These are phyloP conservation scores for Metschnikowia noctiluminum DNA, from an alignment of 805 yeast genomes.

Conservation along the genomic window DNA sequence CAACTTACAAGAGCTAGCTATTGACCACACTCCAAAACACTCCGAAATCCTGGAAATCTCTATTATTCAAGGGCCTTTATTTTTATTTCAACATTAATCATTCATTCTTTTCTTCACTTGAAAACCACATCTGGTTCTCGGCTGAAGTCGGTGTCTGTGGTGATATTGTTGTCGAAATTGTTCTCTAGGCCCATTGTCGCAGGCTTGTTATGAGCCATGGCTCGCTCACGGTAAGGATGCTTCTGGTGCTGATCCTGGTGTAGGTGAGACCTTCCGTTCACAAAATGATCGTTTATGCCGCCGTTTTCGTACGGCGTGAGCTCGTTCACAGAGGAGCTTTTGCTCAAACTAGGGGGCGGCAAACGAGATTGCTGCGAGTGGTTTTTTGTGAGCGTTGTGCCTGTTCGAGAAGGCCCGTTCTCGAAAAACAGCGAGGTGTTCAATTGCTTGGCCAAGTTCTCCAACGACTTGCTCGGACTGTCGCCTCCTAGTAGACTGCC, in stretches of 20 bases:
- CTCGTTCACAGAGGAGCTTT: slow-evolving; percentile 29
- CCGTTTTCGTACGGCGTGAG: slow-evolving; percentile 18
- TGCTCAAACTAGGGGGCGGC: neutral
- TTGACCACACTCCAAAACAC: too few species aligned
- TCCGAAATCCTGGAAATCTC: too few species aligned
- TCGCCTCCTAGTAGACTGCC: slow-evolving; percentile 8
- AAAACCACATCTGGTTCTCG: slow-evolving; percentile 19
- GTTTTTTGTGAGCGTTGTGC: slow-evolving; percentile 17
- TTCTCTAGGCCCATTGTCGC: slow-evolving; percentile 17
- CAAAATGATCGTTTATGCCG: slow-evolving; percentile 34
- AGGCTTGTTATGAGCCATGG: neutral
- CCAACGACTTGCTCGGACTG: slow-evolving; percentile 22
- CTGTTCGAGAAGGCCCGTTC: slow-evolving; percentile 35
- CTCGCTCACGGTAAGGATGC: slow-evolving; percentile 10
- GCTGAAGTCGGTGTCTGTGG: slow-evolving; percentile 13
- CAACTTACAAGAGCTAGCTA: too few species aligned
- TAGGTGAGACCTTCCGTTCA: slow-evolving; percentile 16
- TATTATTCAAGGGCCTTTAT: too few species aligned
- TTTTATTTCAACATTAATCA: neutral
- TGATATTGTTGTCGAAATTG: slow-evolving; percentile 19
- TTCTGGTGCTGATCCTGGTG: neutral
- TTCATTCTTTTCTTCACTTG: slow-evolving; percentile 8
- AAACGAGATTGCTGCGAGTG: slow-evolving; percentile 6
- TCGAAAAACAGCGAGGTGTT: slow-evolving; percentile 34
- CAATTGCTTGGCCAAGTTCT: slow-evolving; percentile 39